Base-by-base conservation (phyloP, 768 basidiomycete genomes). In the Phallus indusiatus region DNA sequence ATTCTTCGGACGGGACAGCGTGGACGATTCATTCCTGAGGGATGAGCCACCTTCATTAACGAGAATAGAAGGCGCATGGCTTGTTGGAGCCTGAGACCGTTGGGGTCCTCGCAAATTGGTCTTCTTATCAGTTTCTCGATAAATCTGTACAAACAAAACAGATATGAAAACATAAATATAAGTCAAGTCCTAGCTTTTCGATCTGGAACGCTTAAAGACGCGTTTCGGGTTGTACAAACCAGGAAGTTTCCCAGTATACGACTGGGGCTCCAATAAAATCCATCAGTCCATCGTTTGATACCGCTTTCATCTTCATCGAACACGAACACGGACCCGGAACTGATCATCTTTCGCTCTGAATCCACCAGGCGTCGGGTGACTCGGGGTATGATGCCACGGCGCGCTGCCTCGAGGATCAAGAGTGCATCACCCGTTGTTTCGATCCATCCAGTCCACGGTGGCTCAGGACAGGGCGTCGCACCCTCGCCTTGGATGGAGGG, bases 241-340 rank as follows among this genome's bases (percentile, higher is more conserved):
- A 98, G 76, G 68, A 96, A 98, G 71, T 97, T 97, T 66, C 91
- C 91, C 60, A 96, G 75, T 34, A 96, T 96, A 60, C 94, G 78
- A 64, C 86, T 88, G 0, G 94, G 94, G 64, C 87, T 90, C 94
- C 94, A 96, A 69, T 88, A 88, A 69, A 90, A 86, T n/a, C 94
- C 93, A 73, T 98, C 94, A 1, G 94, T 98, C 90, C 94, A 96
- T 48, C 94, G 81, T 75, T 94, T 95, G 75, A 98, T 98, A 24
- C 94, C 93, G 67, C 90, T 92, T 73, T 95, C 93, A 66, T 92
- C 88, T 75, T 96, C 94, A 71, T 98, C 92, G 68, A 96, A 98
- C 64, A 96, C 94, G 66, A 97, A 98, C 11, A 98, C 92, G 7
- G 88, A 89, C 59, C 94, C 94, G 6, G 86, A 89, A 17, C 85